phyloP scores from a whole-genome alignment of 129 eudicot species.

The Chrysanthemum makinoi region DNA sequence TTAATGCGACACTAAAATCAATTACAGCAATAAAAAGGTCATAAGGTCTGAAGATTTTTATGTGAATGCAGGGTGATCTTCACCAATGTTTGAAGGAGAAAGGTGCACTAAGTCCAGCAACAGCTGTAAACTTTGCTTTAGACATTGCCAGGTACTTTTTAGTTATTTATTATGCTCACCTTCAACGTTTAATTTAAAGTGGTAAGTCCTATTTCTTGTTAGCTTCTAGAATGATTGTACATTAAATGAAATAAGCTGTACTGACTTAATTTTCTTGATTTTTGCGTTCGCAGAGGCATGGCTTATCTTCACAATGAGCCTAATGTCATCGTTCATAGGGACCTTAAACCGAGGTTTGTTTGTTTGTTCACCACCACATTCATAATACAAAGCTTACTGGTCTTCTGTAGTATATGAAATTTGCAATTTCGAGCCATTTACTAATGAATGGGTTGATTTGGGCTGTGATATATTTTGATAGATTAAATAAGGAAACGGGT shows the following conservation, averaged over 20 bases:
- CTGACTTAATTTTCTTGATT: not conserved
- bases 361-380: not conserved
- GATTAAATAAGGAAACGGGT: not conserved
- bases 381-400: slow-evolving; percentile 1
- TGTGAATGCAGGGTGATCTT: slow-evolving; percentile 76
- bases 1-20: slow-evolving; percentile 2
- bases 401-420: slow-evolving; percentile 2
- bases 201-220: too few species aligned
- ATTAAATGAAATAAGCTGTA: too few species aligned
- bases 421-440: not conserved
- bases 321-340: slow-evolving; percentile 88
- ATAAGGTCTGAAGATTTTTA: slow-evolving; percentile 8
- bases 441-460: not conserved
- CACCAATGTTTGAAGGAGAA: slow-evolving; percentile 92
- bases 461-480: not conserved
- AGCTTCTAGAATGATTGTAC: too few species aligned
- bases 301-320: slow-evolving; percentile 99
- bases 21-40: not conserved
- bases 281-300: slow-evolving; percentile 71
- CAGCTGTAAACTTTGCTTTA: slow-evolving; percentile 83
- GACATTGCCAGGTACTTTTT: slow-evolving; percentile 85
- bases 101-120: slow-evolving; percentile 79
- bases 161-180: too few species aligned
- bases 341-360: slow-evolving; percentile 89
- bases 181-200: too few species aligned